phyloP scores from a whole-genome alignment of 75 land plant genomes.

The Sequoiadendron giganteum region DNA sequence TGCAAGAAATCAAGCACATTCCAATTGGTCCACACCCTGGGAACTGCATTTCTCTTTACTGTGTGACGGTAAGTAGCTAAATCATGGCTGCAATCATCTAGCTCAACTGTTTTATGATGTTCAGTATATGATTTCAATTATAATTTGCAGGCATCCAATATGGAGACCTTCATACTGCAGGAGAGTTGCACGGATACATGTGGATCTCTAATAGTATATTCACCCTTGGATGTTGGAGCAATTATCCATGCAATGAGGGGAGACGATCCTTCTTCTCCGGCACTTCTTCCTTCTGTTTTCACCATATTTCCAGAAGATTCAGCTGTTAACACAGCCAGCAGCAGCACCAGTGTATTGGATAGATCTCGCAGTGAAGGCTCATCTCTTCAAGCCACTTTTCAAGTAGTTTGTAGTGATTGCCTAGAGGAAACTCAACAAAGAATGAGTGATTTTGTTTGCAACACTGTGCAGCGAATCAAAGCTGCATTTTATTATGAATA shows the following conservation, averaged over 20 bases:
- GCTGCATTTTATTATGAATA: too few species aligned
- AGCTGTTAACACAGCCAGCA: slow-evolving; percentile 1
- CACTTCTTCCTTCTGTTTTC: slow-evolving; percentile 73
- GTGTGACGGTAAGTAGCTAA: too few species aligned
- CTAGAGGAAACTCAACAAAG: slow-evolving; percentile 62
- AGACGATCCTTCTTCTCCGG: slow-evolving; percentile 50
- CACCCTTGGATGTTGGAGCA: slow-evolving; percentile 55
- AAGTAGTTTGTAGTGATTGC: slow-evolving; percentile 60
- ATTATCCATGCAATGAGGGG: slow-evolving; percentile 73
- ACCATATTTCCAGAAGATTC: slow-evolving; percentile 60
- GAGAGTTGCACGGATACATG: slow-evolving; percentile 85
- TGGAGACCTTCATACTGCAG: slow-evolving; percentile 70
- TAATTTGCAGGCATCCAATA: slow-evolving; percentile 31
- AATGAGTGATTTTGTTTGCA: slow-evolving; percentile 59
- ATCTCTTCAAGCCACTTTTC: slow-evolving; percentile 57
- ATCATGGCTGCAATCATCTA: too few species aligned
- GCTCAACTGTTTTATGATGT: too few species aligned
- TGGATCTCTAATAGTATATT: slow-evolving; percentile 58
- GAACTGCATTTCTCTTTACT: too few species aligned
- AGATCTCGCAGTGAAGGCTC: slow-evolving; percentile 36
- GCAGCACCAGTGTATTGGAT: slow-evolving; percentile 24
- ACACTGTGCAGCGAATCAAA: too few species aligned
- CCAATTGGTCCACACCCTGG: too few species aligned
- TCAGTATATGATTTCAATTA: too few species aligned
- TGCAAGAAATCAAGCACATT: too few species aligned